These are phyloP conservation scores for Epichloe typhina DNA, from an alignment of 2,329 filamentous ascomycete genomes.

Conservation along the genomic window DNA sequence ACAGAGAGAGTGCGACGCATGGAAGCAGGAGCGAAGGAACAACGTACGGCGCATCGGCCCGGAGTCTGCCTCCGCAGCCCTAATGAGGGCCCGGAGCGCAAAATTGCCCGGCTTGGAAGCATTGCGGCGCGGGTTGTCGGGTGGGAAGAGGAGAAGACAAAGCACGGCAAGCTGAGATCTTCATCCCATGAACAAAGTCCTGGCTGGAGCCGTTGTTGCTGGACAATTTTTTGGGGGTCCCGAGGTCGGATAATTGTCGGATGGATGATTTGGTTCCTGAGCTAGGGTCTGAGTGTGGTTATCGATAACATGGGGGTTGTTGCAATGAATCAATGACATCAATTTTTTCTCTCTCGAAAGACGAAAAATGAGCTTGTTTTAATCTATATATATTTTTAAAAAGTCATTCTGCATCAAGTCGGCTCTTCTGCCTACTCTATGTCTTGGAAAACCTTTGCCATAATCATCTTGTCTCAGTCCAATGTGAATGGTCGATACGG, in stretches of 20 bases:
- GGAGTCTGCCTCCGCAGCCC: constrained; percentile 18
- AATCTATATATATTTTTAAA: no score
- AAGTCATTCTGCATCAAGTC: no score
- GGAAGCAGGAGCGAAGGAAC: background rate
- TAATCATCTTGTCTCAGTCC: no score
- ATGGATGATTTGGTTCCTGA: constrained; percentile 2
- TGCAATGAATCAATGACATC: background rate
- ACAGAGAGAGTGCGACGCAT: background rate
- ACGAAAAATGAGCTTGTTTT: no score
- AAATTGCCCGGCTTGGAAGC: constrained; percentile 32
- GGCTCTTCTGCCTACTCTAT: no score
- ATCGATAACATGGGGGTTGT: background rate
- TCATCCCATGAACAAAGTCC: background rate
- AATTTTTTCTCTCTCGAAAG: no score
- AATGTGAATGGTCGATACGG: no score
- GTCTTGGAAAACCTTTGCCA: no score
- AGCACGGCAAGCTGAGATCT: background rate
- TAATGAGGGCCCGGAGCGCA: constrained; percentile 24
- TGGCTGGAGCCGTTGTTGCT: background rate
- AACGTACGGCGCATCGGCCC: constrained; percentile 15
- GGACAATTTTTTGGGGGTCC: constrained; percentile 17
- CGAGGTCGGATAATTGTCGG: constrained; percentile 24
- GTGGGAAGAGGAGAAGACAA: background rate
- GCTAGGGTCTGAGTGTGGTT: background rate
- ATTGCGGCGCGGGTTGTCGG: constrained; percentile 18